Conservation (phyloP, 169 alveolate genomes). For the Cryptosporidium muris region DNA sequence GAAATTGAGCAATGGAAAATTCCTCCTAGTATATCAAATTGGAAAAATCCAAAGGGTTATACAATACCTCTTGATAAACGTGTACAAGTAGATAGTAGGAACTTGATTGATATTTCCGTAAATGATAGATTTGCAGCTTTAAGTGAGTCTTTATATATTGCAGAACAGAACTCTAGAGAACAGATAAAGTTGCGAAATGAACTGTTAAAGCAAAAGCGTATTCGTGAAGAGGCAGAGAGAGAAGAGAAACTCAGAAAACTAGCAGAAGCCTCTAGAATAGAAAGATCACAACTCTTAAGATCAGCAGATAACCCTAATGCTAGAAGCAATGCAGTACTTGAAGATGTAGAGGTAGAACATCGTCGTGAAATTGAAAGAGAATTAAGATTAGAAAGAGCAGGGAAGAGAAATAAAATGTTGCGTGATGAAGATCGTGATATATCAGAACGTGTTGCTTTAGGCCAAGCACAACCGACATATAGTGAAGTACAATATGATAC, state of each 20-base stretch:
- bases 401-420: constrained; percentile 85
- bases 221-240: constrained; percentile 87
- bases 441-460: constrained; percentile 92
- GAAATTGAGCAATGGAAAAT: constrained; percentile 96
- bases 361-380: constrained; percentile 85
- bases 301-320: constrained; percentile 49
- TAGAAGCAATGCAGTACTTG: constrained; percentile 52
- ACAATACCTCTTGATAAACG: constrained; percentile 97
- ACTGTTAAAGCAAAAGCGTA: constrained; percentile 85
- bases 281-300: constrained; percentile 72
- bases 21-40: constrained; percentile 97
- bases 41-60: constrained; percentile 98
- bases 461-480: constrained; percentile 87
- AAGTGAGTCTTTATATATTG: constrained; percentile 92
- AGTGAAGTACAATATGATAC: constrained; percentile 84
- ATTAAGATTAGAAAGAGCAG: constrained; percentile 82
- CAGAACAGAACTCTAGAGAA: constrained; percentile 95
- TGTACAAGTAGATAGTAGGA: constrained; percentile 96
- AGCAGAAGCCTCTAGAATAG: constrained; percentile 91
- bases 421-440: constrained; percentile 91
- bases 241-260: constrained; percentile 89
- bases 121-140: constrained; percentile 94
- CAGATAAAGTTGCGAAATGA: constrained; percentile 94
- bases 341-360: constrained; percentile 78
- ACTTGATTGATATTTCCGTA: constrained; percentile 87